Evolutionary conservation across 106 monocot genomes (phyloP).

Genomic region (Dendrobium chrysotoxum): DNA sequence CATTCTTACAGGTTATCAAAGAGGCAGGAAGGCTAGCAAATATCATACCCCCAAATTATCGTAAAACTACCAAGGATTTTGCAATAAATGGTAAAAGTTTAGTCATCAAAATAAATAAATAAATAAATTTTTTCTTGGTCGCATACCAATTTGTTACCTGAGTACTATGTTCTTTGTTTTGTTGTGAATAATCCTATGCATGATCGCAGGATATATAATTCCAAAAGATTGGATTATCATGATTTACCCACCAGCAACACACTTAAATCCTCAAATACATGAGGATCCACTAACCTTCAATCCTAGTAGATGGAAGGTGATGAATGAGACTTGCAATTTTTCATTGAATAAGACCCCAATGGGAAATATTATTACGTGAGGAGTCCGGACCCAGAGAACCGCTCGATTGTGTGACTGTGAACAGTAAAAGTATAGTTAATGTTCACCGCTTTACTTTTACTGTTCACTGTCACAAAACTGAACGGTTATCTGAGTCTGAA

Average conservation of each 20-base stretch:
- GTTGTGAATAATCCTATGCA: not conserved
- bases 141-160: not conserved
- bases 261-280: slow-evolving; percentile 47
- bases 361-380: no score
- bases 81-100: slow-evolving; percentile 27
- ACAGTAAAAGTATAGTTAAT: no score
- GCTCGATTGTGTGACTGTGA: no score
- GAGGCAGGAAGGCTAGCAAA: slow-evolving; percentile 41
- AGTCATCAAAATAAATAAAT: no score
- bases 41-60: slow-evolving; percentile 38
- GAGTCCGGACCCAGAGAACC: no score
- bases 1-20: slow-evolving; percentile 28
- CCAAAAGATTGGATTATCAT: slow-evolving; percentile 43
- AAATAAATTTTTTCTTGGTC: no score
- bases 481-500: no score
- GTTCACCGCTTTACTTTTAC: no score
- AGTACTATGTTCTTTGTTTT: not conserved
- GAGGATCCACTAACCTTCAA: slow-evolving; percentile 46
- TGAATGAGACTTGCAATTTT: not conserved
- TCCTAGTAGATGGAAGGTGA: slow-evolving; percentile 47
- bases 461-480: no score
- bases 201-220: slow-evolving; percentile 33
- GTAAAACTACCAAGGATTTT: slow-evolving; percentile 40
- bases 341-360: no score
- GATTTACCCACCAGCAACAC: slow-evolving; percentile 44